Evolutionary conservation across 2,329 filamentous ascomycete genomes (phyloP), one percentile per base, ranked within the genome.

Genomic region (Pseudogymnoascus sp.): DNA sequence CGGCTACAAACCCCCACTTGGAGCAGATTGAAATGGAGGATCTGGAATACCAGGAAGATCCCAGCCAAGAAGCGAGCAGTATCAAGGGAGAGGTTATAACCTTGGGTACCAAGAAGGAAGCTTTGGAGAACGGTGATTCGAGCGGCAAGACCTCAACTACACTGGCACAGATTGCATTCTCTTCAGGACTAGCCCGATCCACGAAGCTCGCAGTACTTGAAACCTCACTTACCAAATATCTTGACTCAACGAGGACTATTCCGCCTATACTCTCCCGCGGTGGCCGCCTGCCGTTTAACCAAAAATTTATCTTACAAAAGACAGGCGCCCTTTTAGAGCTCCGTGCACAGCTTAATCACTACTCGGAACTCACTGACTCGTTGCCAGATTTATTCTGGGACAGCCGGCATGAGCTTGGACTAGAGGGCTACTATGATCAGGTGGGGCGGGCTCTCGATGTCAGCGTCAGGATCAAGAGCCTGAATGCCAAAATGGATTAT

Each of bases 401-500:
- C 75, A 89, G 85, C 69, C 84, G 87, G 60, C 89, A 95, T 70
- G 93, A 97, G 74, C 84, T 97, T 1, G 90, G 92, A 0, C 82
- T 99, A 1, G 95, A 97, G 75, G 89, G 88, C 31, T 97, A 97
- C 77, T 99, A 97, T 75, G 93, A 96, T 69, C 90, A 95, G 75
- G 91, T 97, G 42, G 93, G 93, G 42, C 86, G 88, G 63, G 91
- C 92, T 0, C 82, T 99, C 36, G 95, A 97, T 75, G 93, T 97
- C 23, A 90, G 90, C 35, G 90, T 95, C 26, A 84, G 95, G 61
- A 97, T 97, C 77, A 90, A 90, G 71, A 87, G 91, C 17, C 78
- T 97, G 69, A 99, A 99, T 74, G 91, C 96, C 78, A 96, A 96
- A 78, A 96, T 99, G 85, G 93, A 96, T 72, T 97, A 99, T 74